Evolutionary conservation across 2,329 filamentous ascomycete species (phyloP).

Genomic region (Aspergillus fructus): DNA sequence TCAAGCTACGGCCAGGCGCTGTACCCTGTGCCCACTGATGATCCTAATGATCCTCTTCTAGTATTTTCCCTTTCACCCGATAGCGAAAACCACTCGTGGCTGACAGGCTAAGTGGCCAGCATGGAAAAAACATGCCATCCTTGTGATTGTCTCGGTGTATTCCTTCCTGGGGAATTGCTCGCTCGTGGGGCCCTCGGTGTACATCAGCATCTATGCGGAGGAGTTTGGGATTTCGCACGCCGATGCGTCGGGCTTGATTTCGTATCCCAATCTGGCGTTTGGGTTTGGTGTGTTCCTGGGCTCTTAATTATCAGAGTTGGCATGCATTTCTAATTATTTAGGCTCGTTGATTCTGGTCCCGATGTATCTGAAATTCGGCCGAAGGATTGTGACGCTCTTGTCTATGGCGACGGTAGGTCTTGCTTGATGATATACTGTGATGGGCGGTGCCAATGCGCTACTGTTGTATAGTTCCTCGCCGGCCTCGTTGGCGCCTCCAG

Average conservation of each 20-base stretch:
- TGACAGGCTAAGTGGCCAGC: slow-evolving; percentile 48
- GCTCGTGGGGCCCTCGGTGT: slow-evolving; percentile 58
- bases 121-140: slow-evolving; percentile 57
- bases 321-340: too few relatives aligned
- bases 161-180: slow-evolving; percentile 61
- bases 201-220: slow-evolving; percentile 56
- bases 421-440: too few relatives aligned
- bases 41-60: slow-evolving; percentile 61
- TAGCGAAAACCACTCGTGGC: not conserved
- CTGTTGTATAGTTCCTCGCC: slow-evolving; percentile 33
- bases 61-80: slow-evolving; percentile 24
- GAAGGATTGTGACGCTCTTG: slow-evolving; percentile 44
- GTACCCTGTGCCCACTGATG: slow-evolving; percentile 60
- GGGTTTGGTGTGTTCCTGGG: slow-evolving; percentile 48
- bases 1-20: slow-evolving; percentile 56
- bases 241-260: slow-evolving; percentile 56
- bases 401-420: slow-evolving; percentile 38
- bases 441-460: not conserved
- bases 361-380: slow-evolving; percentile 54
- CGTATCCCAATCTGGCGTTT: slow-evolving; percentile 61
- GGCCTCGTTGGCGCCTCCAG: slow-evolving; percentile 45
- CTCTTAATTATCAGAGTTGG: too few relatives aligned
- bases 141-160: slow-evolving; percentile 55
- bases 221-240: slow-evolving; percentile 53
- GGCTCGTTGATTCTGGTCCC: slow-evolving; percentile 57